phyloP scores from a whole-genome alignment of 2,329 filamentous ascomycete genomes.

The Emericellopsis cladophorae region DNA sequence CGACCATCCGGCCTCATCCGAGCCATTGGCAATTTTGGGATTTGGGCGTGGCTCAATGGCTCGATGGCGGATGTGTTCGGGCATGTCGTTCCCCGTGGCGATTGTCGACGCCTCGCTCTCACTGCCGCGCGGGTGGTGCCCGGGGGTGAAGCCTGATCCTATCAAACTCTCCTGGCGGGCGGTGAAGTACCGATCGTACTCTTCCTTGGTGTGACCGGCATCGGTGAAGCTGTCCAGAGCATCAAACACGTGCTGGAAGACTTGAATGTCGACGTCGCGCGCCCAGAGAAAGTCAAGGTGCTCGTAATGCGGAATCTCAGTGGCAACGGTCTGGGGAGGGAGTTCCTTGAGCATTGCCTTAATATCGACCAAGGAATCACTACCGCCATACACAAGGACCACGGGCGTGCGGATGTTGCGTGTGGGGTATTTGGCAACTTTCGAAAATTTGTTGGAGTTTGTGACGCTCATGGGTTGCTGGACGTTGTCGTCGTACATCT shows the following conservation, averaged over 20 bases:
- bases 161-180: constrained; percentile 38
- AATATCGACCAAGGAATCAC: constrained; percentile 89
- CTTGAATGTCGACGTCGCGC: constrained; percentile 65
- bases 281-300: constrained; percentile 97
- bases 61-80: not conserved
- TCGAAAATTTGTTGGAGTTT: constrained; percentile 74
- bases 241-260: constrained; percentile 86
- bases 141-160: constrained; percentile 13
- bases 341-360: constrained; percentile 83
- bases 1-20: constrained; percentile 4
- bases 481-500: constrained; percentile 96
- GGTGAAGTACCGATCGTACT: constrained; percentile 44
- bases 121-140: not conserved
- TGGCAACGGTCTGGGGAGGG: constrained; percentile 72
- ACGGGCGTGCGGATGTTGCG: constrained; percentile 95
- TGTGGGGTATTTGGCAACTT: constrained; percentile 91
- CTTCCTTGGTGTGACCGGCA: constrained; percentile 43
- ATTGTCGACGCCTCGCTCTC: constrained; percentile 1
- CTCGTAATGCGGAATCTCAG: constrained; percentile 83
- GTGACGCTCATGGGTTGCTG: constrained; percentile 62
- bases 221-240: constrained; percentile 63
- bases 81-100: not conserved
- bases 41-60: not conserved
- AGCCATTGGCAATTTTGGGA: not conserved
- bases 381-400: constrained; percentile 85